A percentile compares a stretch with the other conserved stretches of the same genome.
Evolutionary conservation across 495 filamentous ascomycete species (phyloP).

Genomic region (Tuber aestivum): DNA sequence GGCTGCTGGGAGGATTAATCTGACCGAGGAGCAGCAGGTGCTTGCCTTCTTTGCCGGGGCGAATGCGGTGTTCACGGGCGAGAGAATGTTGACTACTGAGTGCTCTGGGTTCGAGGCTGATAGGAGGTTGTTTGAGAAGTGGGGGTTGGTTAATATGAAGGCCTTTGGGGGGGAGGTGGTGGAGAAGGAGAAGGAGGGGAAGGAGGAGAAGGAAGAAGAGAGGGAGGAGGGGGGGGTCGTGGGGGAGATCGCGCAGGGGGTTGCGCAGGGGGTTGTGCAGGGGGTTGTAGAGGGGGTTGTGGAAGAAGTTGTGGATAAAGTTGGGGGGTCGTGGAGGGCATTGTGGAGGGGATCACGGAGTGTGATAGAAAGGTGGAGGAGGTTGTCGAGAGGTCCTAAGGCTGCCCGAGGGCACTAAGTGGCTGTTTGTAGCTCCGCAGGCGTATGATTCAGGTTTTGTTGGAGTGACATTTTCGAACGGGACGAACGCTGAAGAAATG

Average conservation of each 20-base stretch:
- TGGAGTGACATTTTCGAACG: neutral
- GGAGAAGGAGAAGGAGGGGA: constrained; percentile 50
- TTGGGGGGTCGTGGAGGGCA: constrained; percentile 32
- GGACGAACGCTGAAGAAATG: neutral
- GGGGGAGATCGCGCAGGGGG: constrained; percentile 29
- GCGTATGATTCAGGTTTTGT: neutral
- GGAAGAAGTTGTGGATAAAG: constrained; percentile 36
- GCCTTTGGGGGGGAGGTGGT: constrained; percentile 46
- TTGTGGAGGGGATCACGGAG: constrained; percentile 44
- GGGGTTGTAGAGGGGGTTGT: constrained; percentile 45
- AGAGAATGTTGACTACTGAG: constrained; percentile 86
- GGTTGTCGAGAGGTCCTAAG: neutral
- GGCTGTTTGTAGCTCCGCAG: neutral
- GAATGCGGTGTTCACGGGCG: constrained; percentile 82
- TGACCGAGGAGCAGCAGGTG: constrained; percentile 76
- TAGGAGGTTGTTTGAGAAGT: constrained; percentile 66
- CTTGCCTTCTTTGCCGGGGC: constrained; percentile 79
- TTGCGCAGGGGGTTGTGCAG: constrained; percentile 46
- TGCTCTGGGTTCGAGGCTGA: constrained; percentile 87
- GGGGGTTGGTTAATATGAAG: constrained; percentile 68
- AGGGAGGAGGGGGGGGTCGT: constrained; percentile 54
- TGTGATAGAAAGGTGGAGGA: neutral
- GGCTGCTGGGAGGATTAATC: constrained; percentile 69
- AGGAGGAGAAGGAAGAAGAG: constrained; percentile 52
- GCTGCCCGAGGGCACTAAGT: neutral